Evolutionary conservation across 148 eudicot genomes (phyloP).

Genomic region (Cornus suecica): DNA sequence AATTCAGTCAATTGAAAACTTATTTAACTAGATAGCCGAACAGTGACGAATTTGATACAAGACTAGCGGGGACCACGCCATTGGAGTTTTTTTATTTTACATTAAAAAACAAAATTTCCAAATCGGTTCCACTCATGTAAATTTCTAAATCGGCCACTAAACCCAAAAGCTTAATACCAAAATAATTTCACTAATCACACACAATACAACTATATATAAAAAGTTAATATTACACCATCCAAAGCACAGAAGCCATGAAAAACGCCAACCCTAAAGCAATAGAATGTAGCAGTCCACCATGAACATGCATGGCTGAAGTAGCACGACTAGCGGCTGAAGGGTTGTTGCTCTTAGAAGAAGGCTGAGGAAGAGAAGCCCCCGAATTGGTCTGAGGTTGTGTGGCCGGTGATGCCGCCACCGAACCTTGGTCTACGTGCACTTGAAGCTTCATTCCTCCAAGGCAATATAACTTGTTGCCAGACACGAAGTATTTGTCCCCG

Average conservation of each 20-base stretch:
- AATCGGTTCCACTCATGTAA: too few species aligned
- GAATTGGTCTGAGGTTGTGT: slow-evolving; percentile 36
- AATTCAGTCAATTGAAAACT: too few species aligned
- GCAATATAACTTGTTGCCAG: slow-evolving; percentile 67
- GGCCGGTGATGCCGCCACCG: slow-evolving; percentile 26
- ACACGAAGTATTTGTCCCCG: slow-evolving; percentile 64
- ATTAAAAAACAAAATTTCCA: too few species aligned
- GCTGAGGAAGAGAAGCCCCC: slow-evolving; percentile 18
- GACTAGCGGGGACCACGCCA: too few species aligned
- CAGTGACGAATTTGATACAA: too few species aligned
- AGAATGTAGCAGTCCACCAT: slow-evolving; percentile 6
- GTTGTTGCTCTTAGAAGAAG: slow-evolving; percentile 42
- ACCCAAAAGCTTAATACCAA: too few species aligned
- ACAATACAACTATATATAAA: too few species aligned
- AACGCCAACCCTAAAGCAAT: neutral
- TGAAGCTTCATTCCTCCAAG: slow-evolving; percentile 80
- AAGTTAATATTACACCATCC: neutral
- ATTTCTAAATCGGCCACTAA: too few species aligned
- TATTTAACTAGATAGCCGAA: too few species aligned
- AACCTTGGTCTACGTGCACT: slow-evolving; percentile 36
- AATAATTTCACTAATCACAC: too few species aligned
- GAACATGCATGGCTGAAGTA: slow-evolving; percentile 11
- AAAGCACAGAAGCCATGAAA: slow-evolving; percentile 5
- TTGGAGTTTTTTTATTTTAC: too few species aligned
- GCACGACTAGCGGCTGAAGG: slow-evolving; percentile 22